Percentiles rank a stretch among this genome's conserved stretches.
These are phyloP conservation scores for Suhomyces vadensis DNA, from an alignment of 805 yeast genomes.

Conservation along the genomic window DNA sequence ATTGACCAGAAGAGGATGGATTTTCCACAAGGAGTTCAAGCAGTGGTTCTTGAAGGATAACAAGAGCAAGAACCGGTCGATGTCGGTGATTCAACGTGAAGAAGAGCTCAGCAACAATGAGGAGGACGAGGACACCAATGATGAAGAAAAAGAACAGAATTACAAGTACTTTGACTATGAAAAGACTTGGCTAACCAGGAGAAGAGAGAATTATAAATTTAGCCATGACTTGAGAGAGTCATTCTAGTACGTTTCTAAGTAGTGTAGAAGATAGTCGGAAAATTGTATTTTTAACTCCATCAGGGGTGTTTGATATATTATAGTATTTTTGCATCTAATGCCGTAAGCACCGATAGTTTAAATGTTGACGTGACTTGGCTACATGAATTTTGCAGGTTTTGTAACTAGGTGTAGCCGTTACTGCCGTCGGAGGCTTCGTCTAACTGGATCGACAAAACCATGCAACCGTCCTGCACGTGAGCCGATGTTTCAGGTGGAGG, in stretches of 20 bases:
- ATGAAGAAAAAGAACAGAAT: conserved; percentile 43
- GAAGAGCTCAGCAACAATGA: conserved; percentile 14
- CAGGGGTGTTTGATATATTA: too few relatives aligned
- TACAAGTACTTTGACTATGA: conserved; percentile 89
- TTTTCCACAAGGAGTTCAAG: conserved; percentile 63
- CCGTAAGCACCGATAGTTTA: too few relatives aligned
- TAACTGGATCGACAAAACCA: too few relatives aligned
- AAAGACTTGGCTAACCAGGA: conserved; percentile 51
- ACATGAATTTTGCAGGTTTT: too few relatives aligned
- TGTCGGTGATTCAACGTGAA: conserved; percentile 21
- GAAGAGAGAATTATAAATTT: conserved; percentile 42
- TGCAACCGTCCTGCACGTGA: too few relatives aligned
- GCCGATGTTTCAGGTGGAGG: too few relatives aligned
- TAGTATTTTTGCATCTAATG: too few relatives aligned
- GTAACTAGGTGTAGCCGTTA: too few relatives aligned
- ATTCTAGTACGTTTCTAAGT: background rate
- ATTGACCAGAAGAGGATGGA: conserved; percentile 79
- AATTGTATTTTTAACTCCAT: too few relatives aligned
- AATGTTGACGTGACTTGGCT: too few relatives aligned
- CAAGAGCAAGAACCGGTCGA: conserved; percentile 34
- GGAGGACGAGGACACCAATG: conserved; percentile 17
- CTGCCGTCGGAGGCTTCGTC: too few relatives aligned
- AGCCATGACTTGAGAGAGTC: conserved; percentile 29
- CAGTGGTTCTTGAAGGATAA: conserved; percentile 82
- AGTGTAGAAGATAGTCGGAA: too few relatives aligned